Conservation (phyloP, 306 rosid species). For the Sesbania bispinosa region DNA sequence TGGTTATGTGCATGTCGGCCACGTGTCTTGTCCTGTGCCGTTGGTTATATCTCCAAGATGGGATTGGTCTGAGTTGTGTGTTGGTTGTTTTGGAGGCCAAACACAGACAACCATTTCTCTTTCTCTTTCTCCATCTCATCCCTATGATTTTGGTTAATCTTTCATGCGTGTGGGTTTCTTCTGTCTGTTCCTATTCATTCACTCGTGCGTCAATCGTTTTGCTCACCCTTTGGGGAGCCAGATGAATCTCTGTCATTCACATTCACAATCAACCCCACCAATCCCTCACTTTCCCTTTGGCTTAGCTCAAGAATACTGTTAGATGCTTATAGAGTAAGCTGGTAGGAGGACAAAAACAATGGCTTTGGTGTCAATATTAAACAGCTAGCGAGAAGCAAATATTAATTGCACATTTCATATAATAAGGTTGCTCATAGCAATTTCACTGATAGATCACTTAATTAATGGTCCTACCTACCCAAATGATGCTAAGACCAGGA, state of each 20-base stretch:
- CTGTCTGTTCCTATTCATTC: slow-evolving; percentile 20
- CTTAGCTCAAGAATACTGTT: background rate
- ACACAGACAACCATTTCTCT: slow-evolving; percentile 39
- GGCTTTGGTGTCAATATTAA: slow-evolving; percentile 18
- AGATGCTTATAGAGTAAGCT: background rate
- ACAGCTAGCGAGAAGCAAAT: background rate
- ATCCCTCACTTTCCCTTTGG: background rate
- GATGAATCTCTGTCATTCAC: slow-evolving; percentile 25
- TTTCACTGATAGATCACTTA: background rate
- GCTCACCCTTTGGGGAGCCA: slow-evolving; percentile 29
- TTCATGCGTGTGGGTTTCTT: slow-evolving; percentile 32
- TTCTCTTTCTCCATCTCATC: background rate
- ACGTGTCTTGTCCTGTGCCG: slow-evolving; percentile 60
- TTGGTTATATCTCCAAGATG: slow-evolving; percentile 41
- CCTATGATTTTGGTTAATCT: background rate
- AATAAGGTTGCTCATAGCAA: too few relatives aligned
- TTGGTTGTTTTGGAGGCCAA: slow-evolving; percentile 60
- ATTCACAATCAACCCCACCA: slow-evolving; percentile 9
- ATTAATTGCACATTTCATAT: too few relatives aligned
- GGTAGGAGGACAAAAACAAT: background rate
- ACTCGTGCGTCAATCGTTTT: slow-evolving; percentile 39
- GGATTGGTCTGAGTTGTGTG: slow-evolving; percentile 41
- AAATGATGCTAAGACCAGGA: slow-evolving; percentile 19
- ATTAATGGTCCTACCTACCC: background rate
- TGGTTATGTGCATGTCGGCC: slow-evolving; percentile 54